Evolutionary conservation across 106 monocot species (phyloP).

Genomic region (Dendrobium huoshanense): DNA sequence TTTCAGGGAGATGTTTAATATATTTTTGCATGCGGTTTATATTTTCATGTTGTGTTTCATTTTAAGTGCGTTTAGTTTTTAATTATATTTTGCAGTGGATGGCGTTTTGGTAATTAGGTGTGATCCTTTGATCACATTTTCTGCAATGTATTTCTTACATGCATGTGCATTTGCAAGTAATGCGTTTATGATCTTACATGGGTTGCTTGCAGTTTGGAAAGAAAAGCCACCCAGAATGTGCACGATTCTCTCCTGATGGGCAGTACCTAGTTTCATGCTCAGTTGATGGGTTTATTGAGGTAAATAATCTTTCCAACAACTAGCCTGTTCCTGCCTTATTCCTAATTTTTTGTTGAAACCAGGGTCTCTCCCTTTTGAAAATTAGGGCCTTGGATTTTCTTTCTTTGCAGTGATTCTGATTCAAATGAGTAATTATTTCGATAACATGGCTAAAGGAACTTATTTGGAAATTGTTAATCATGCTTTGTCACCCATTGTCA

Average conservation of each 20-base stretch:
- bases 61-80: no score
- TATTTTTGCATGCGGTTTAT: no score
- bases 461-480: not conserved
- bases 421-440: not conserved
- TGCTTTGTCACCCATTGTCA: not conserved
- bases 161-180: not conserved
- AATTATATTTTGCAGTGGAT: no score
- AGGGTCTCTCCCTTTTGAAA: not conserved
- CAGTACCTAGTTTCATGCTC: conserved; percentile 95
- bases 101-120: no score
- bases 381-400: not conserved
- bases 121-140: no score
- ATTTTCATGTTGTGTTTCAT: no score
- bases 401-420: not conserved
- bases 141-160: not conserved
- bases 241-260: conserved; percentile 93
- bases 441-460: not conserved
- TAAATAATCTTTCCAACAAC: conserved; percentile 15
- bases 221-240: conserved; percentile 79
- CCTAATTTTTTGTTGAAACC: not conserved
- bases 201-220: conserved; percentile 64
- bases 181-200: not conserved
- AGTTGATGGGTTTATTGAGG: conserved; percentile 94
- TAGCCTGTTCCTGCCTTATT: not conserved
- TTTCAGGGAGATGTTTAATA: no score